phyloP scores from a whole-genome alignment of 257 asterid species.

The Forsythia suspensa region DNA sequence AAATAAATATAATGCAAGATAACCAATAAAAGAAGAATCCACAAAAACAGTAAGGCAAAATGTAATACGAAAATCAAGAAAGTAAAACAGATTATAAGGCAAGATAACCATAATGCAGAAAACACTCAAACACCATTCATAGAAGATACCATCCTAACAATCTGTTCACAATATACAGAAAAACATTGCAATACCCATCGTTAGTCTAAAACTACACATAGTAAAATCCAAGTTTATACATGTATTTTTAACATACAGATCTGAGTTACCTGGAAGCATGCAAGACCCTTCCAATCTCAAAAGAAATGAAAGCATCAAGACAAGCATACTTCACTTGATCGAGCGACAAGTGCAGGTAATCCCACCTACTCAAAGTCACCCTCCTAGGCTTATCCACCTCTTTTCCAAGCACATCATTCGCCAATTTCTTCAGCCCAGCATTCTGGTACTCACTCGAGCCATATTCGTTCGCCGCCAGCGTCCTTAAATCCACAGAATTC shows the following conservation, averaged over 20 bases:
- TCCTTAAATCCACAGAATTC: slow-evolving; percentile 5
- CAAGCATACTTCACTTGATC: slow-evolving; percentile 5
- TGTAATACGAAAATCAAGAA: too few relatives aligned
- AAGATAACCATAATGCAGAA: too few relatives aligned
- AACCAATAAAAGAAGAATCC: too few relatives aligned
- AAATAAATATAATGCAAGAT: too few relatives aligned
- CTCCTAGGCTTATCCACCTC: background rate
- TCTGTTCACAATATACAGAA: too few relatives aligned
- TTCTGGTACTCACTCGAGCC: background rate
- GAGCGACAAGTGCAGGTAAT: background rate
- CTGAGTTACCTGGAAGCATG: background rate
- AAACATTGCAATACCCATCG: too few relatives aligned
- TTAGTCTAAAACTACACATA: too few relatives aligned
- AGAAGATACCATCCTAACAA: too few relatives aligned
- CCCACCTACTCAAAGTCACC: slow-evolving; percentile 12
- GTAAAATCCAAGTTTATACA: background rate
- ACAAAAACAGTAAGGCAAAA: too few relatives aligned
- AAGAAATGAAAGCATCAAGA: slow-evolving; percentile 22
- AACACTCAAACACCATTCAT: too few relatives aligned
- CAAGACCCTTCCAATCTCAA: slow-evolving; percentile 6
- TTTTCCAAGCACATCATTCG: background rate
- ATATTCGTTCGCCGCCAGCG: background rate
- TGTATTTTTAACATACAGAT: too few relatives aligned
- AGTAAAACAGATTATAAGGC: too few relatives aligned
- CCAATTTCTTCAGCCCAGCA: slow-evolving; percentile 11